These are phyloP conservation scores for Fusarium aywerte DNA, from an alignment of 2,329 filamentous ascomycete species.

Conservation along the genomic window DNA sequence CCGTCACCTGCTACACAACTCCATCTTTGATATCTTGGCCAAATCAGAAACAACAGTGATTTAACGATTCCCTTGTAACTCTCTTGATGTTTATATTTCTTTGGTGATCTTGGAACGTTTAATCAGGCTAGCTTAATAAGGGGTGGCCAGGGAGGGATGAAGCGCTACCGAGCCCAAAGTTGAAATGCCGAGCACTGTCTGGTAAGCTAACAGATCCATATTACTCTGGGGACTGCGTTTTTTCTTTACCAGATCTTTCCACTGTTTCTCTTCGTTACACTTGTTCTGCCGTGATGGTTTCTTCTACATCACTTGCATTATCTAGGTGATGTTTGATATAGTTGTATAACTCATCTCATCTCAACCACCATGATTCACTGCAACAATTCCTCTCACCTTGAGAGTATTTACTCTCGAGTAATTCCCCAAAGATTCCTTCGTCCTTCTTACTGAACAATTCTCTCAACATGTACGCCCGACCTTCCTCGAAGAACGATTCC, in stretches of 20 bases:
- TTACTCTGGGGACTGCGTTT: neutral
- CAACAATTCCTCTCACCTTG: fast-evolving
- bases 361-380: conserved; percentile 19
- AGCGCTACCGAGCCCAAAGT: neutral
- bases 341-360: fast-evolving
- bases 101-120: neutral
- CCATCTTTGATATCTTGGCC: too few species aligned
- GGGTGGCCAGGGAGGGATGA: neutral
- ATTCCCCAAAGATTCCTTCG: fast-evolving
- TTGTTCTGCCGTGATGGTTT: fast-evolving
- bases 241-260: fast-evolving
- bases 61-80: too few species aligned
- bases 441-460: neutral
- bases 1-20: neutral
- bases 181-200: neutral
- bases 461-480: neutral
- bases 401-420: fast-evolving
- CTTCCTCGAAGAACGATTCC: neutral
- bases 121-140: neutral
- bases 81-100: too few species aligned
- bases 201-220: neutral
- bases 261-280: fast-evolving
- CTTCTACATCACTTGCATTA: fast-evolving
- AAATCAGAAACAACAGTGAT: too few species aligned
- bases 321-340: fast-evolving